Evolutionary conservation across 805 yeast species (phyloP).

Genomic region (Lipomyces starkeyi): DNA sequence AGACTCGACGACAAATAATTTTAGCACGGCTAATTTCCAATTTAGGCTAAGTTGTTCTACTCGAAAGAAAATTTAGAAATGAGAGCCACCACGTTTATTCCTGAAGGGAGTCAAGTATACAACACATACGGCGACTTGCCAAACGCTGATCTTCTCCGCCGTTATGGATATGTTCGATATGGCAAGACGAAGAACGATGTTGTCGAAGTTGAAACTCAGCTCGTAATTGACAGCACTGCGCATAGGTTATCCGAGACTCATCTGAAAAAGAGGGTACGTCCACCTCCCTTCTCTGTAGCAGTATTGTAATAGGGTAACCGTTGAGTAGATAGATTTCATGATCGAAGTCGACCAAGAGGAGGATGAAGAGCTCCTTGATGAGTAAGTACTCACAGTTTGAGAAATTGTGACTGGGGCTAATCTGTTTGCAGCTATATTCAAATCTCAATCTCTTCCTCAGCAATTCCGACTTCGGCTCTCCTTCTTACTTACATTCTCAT

Average conservation of each 20-base stretch:
- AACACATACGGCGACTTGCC: slow-evolving; percentile 92
- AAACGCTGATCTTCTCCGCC: slow-evolving; percentile 84
- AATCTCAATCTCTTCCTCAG: slow-evolving; percentile 23
- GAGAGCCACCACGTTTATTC: slow-evolving; percentile 68
- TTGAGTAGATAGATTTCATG: slow-evolving; percentile 22
- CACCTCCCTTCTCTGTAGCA: neutral
- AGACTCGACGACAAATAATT: no score
- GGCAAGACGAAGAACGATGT: slow-evolving; percentile 58
- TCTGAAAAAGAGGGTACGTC: slow-evolving; percentile 23
- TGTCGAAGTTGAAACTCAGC: slow-evolving; percentile 67
- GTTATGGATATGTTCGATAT: slow-evolving; percentile 83
- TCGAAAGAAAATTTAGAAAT: slow-evolving; percentile 59
- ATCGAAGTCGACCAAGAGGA: slow-evolving; percentile 28
- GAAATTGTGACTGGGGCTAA: neutral
- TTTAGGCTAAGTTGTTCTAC: slow-evolving; percentile 43
- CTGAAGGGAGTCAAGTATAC: slow-evolving; percentile 73
- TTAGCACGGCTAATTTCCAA: neutral
- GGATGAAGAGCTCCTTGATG: slow-evolving; percentile 33
- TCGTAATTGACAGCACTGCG: slow-evolving; percentile 51
- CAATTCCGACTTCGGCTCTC: slow-evolving; percentile 31
- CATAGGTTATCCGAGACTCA: slow-evolving; percentile 32
- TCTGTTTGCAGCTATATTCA: slow-evolving; percentile 16
- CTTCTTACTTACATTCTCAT: slow-evolving; percentile 27
- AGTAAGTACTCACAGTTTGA: neutral
- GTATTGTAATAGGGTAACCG: neutral